Base-by-base conservation (phyloP, 2,329 filamentous ascomycete genomes). In the Aspergillus felis region DNA sequence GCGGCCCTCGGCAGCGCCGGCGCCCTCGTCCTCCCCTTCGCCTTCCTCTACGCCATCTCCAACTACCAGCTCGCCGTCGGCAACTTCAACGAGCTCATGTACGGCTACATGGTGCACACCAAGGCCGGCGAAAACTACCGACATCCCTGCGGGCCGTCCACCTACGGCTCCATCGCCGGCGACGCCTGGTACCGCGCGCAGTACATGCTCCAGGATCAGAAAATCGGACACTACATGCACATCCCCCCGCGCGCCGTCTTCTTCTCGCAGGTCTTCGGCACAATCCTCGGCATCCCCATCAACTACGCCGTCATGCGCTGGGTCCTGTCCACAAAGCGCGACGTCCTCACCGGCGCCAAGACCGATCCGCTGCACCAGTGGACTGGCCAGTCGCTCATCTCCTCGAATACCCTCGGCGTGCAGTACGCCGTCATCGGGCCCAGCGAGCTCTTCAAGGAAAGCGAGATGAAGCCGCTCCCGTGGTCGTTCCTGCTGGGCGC, bases 201-300 rank as follows among this genome's bases (percentile, higher is more conserved):
- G 61, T 76, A 79, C 24, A 84, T 85, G 75, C 73, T 86, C 0
- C 83, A 87, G 63, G 84, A 87, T 64, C 82, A 83, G 66, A 84
- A 86, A 64, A 84, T 87, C n/a, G 84, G 83, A 0, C 83, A 86
- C 61, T 87, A 86, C 61, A 84, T 85, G 79, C 83, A 87, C 54
- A 77, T 87, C 0, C 82, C 84, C 0, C 84, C 84, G 1, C 79
- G 81, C 12, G 75, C 80, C 0, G 79, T 86, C 5, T 86, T 87
- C 72, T 84, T 86, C 67, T 82, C 82, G 1, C 84, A 87, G 63
- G 75, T 87, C 3, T 83, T 86, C 32, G 84, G 83, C 3, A 82
- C 81, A 17, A 70, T 83, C 7, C 74, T 87, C 46, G 84, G 84
- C 4, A 77, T 87, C 6, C 84, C 84, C 0, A 80, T 86, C 61